Evolutionary conservation across 805 yeast species (phyloP).

Genomic region (Tetrapisispora namnaoensis): DNA sequence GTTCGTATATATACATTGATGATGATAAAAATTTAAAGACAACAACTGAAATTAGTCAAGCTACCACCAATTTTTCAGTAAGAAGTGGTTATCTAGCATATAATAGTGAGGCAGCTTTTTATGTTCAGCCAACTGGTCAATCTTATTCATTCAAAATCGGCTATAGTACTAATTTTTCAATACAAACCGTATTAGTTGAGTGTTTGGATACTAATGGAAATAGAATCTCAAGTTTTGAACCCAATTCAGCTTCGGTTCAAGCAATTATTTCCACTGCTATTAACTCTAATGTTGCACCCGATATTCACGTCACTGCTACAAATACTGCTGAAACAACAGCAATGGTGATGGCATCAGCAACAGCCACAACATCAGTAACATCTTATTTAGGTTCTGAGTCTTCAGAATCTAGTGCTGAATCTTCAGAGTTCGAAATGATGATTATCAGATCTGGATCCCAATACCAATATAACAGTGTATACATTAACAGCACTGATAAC

Average conservation of each 20-base stretch:
- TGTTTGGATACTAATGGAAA: constrained; percentile 8
- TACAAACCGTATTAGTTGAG: not conserved
- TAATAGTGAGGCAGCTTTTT: constrained; percentile 24
- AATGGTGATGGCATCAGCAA: constrained; percentile 2
- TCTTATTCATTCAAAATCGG: constrained; percentile 3
- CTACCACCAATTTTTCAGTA: constrained; percentile 33
- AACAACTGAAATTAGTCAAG: constrained; percentile 18
- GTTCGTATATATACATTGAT: constrained; percentile 23
- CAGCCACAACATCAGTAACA: constrained; percentile 4
- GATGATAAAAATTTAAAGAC: constrained; percentile 15
- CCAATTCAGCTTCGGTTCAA: constrained; percentile 8
- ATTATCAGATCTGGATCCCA: constrained; percentile 30
- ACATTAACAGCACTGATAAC: constrained; percentile 5
- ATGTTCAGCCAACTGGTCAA: constrained; percentile 7
- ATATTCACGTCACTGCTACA: constrained; percentile 11
- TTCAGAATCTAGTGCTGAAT: constrained; percentile 18
- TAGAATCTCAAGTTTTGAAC: constrained; percentile 14
- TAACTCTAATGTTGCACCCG: constrained; percentile 3
- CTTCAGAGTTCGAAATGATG: constrained; percentile 25
- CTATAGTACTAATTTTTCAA: not conserved
- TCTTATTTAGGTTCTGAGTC: constrained; percentile 21
- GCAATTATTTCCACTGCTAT: constrained; percentile 4
- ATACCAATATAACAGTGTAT: constrained; percentile 26
- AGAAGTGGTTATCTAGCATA: constrained; percentile 4
- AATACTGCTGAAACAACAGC: not conserved